A percentile compares a stretch with the other conserved stretches of the same genome.
phyloP scores from a whole-genome alignment of 1,284 basidiomycete species.

The Tilletia setariae region DNA sequence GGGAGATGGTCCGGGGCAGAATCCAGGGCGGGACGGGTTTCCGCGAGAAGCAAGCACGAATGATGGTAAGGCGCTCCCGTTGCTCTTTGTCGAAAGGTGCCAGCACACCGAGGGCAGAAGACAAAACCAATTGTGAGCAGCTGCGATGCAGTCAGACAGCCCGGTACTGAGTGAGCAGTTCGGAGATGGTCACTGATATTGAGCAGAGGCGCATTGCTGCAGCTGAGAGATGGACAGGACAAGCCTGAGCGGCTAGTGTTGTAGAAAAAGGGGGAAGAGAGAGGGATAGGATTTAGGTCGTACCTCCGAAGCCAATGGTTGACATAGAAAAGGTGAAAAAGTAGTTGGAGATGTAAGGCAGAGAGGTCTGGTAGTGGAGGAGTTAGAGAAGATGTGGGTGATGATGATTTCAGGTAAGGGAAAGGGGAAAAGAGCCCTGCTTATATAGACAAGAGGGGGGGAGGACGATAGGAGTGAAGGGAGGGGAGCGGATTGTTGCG shows the following conservation, averaged over 20 bases:
- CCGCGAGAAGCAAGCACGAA: not conserved
- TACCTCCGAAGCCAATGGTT: too few relatives aligned
- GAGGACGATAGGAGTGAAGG: too few relatives aligned
- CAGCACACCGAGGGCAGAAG: not conserved
- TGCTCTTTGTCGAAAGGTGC: not conserved
- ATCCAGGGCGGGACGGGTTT: not conserved
- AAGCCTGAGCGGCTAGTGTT: not conserved
- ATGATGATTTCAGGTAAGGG: too few relatives aligned
- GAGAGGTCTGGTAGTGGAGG: too few relatives aligned
- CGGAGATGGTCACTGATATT: conserved; percentile 3
- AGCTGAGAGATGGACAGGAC: not conserved
- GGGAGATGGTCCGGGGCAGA: not conserved
- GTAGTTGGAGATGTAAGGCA: too few relatives aligned
- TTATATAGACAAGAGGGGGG: too few relatives aligned
- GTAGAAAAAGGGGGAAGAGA: too few relatives aligned
- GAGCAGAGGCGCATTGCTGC: not conserved
- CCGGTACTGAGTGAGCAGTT: not conserved
- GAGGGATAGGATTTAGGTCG: too few relatives aligned
- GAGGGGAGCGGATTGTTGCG: too few relatives aligned
- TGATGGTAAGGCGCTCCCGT: not conserved
- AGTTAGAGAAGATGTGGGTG: too few relatives aligned
- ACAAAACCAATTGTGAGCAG: not conserved
- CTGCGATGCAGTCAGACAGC: not conserved
- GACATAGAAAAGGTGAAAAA: too few relatives aligned
- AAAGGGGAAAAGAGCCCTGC: too few relatives aligned